Conservation (phyloP, 192 early-diverging fungal genomes). For the Podila epicladia region DNA sequence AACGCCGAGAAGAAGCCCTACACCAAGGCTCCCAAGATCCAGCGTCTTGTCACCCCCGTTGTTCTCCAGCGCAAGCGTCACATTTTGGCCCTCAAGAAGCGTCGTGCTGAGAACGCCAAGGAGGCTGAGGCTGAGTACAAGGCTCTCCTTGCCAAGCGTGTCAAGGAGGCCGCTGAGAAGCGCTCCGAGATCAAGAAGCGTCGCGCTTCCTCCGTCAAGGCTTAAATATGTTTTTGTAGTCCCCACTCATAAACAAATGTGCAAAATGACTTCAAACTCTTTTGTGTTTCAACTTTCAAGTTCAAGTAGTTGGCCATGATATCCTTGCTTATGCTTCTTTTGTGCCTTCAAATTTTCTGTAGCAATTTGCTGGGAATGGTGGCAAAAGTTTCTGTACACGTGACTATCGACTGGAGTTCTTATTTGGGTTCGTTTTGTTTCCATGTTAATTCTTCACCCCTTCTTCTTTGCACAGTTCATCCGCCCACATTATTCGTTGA, state of each 20-base stretch:
- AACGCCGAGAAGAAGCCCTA: constrained; percentile 89
- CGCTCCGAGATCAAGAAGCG: constrained; percentile 79
- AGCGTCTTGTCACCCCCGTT: constrained; percentile 97
- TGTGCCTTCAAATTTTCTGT: too few species aligned
- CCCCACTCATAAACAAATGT: neutral
- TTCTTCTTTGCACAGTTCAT: constrained; percentile 25
- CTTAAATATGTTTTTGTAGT: constrained; percentile 43
- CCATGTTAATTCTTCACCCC: neutral
- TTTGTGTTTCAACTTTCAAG: neutral
- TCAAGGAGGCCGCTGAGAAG: constrained; percentile 96
- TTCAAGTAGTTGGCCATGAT: too few species aligned
- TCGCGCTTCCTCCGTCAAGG: constrained; percentile 74
- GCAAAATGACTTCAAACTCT: neutral
- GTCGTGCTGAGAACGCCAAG: constrained; percentile 81
- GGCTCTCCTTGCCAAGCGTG: constrained; percentile 88
- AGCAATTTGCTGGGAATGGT: too few species aligned
- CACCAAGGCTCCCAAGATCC: constrained; percentile 98
- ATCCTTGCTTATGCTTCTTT: too few species aligned
- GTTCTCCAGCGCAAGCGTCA: constrained; percentile 97
- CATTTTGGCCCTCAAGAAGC: constrained; percentile 86
- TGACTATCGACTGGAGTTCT: too few species aligned
- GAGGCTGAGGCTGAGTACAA: constrained; percentile 81
- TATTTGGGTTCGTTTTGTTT: constrained; percentile 3
- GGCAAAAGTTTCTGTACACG: too few species aligned
- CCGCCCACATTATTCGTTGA: constrained; percentile 6